phyloP scores from a whole-genome alignment of 2,329 filamentous ascomycete species.

The Botrytis byssoidea region DNA sequence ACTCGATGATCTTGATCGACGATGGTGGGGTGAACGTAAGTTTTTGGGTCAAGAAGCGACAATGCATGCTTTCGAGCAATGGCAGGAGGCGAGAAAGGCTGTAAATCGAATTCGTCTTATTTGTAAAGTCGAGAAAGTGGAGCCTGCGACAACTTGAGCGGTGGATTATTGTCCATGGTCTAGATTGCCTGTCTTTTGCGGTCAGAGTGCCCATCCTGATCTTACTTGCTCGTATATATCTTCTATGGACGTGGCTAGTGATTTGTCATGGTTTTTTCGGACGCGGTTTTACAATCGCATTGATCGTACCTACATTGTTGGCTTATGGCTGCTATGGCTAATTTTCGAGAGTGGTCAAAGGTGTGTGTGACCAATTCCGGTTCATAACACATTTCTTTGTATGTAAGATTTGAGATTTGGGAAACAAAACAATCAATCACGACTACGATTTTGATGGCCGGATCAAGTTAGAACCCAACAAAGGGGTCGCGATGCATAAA shows the following conservation, averaged over 20 bases:
- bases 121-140: neutral
- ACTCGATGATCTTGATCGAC: neutral
- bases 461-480: neutral
- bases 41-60: neutral
- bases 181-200: neutral
- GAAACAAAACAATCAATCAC: neutral
- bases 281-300: neutral
- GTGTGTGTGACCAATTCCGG: neutral
- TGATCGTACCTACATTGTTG: neutral
- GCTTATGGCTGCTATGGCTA: neutral
- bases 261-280: too few species aligned
- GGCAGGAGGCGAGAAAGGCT: neutral
- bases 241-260: neutral
- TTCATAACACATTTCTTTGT: neutral
- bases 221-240: neutral
- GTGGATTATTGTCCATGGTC: neutral
- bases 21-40: neutral
- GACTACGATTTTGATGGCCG: neutral
- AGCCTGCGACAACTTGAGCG: neutral
- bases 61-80: neutral
- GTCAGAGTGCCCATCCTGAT: neutral
- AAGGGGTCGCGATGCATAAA: neutral
- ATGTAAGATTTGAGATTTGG: neutral
- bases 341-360: too few species aligned
- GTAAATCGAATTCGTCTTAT: neutral